These are phyloP conservation scores for Sequoiadendron giganteum DNA, from an alignment of 75 land plant species.

Conservation along the genomic window DNA sequence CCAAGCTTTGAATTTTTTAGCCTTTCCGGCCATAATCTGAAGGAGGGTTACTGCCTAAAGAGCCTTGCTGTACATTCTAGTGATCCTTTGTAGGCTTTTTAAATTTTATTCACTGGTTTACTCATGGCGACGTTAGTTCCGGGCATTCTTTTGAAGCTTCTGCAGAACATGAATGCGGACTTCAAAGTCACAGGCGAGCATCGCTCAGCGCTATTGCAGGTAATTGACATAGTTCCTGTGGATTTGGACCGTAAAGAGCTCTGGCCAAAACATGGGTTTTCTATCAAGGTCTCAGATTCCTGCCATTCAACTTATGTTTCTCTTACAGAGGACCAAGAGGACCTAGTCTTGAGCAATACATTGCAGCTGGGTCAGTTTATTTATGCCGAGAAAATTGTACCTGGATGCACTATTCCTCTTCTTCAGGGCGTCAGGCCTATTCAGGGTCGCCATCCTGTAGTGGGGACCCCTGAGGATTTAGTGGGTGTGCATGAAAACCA, in stretches of 20 bases:
- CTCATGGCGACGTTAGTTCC: conserved; percentile 66
- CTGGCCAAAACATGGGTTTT: conserved; percentile 55
- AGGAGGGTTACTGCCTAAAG: neutral
- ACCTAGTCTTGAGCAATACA: conserved; percentile 43
- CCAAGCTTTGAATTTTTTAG: neutral
- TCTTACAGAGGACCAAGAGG: conserved; percentile 47
- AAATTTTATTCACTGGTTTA: neutral
- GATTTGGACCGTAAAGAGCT: conserved; percentile 38
- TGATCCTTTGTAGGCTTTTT: neutral
- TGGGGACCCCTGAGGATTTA: conserved; percentile 65
- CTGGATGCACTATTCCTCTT: conserved; percentile 44
- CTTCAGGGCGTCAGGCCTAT: conserved; percentile 48
- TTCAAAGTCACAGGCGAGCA: conserved; percentile 71
- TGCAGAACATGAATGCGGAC: conserved; percentile 82
- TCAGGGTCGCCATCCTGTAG: conserved; percentile 61
- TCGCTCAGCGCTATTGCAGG: conserved; percentile 62
- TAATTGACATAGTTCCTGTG: conserved; percentile 48
- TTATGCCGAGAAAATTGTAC: conserved; percentile 40
- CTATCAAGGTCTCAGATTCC: conserved; percentile 51
- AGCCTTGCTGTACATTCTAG: neutral
- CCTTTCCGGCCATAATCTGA: neutral
- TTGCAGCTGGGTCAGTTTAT: conserved; percentile 58
- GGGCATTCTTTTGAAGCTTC: conserved; percentile 75
- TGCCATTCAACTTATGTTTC: conserved; percentile 50
- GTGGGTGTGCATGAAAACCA: conserved; percentile 21